phyloP scores from a whole-genome alignment of 805 yeast species.

The Spathaspora boniae region DNA sequence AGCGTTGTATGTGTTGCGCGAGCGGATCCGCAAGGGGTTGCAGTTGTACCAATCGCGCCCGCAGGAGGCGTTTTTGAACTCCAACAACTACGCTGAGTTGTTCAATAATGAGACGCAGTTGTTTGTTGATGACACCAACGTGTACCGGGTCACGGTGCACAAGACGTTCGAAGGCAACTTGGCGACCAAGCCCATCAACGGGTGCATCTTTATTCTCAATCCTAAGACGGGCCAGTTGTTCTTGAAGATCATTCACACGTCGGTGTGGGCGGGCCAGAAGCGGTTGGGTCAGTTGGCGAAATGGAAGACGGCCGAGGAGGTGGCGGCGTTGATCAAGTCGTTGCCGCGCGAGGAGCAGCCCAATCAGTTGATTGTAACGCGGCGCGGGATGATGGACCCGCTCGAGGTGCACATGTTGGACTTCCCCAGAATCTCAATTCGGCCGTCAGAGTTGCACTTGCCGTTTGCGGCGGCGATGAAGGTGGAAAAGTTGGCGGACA shows the following conservation, averaged over 20 bases:
- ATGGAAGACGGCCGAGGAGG: constrained; percentile 99
- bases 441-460: constrained; percentile 83
- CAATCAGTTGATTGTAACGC: constrained; percentile 81
- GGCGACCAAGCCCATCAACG: constrained; percentile 89
- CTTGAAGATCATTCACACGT: constrained; percentile 84
- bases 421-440: constrained; percentile 85
- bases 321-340: constrained; percentile 84
- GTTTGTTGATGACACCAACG: constrained; percentile 91
- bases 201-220: constrained; percentile 84
- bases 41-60: constrained; percentile 93
- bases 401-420: constrained; percentile 95
- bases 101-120: constrained; percentile 81
- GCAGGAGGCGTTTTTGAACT: constrained; percentile 84
- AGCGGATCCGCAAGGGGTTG: constrained; percentile 88
- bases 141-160: constrained; percentile 88
- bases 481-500: constrained; percentile 72
- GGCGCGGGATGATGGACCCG: constrained; percentile 92
- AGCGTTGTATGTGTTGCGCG: constrained; percentile 85
- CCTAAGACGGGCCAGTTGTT: constrained; percentile 90
- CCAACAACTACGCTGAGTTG: constrained; percentile 85
- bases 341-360: constrained; percentile 94
- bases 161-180: constrained; percentile 89
- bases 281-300: constrained; percentile 89
- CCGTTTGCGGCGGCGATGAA: constrained; percentile 88
- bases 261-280: constrained; percentile 97